Evolutionary conservation across 164 flowering plant species (phyloP), one percentile per base, ranked within the genome.

Genomic region (Tetrastigma voinierianum): DNA sequence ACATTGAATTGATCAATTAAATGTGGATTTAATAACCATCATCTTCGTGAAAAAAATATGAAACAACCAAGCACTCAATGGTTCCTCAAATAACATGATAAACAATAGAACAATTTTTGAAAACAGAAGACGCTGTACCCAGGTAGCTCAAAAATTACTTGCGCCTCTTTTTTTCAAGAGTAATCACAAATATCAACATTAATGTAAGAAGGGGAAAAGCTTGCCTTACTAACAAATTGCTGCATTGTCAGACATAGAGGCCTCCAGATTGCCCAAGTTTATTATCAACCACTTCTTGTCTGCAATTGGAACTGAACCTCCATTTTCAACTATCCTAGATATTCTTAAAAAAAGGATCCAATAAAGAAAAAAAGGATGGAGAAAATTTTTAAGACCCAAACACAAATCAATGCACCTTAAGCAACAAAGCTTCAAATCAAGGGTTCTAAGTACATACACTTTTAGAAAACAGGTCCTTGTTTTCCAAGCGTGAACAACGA

Each of bases 311-410:
- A 92, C 57, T 56, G 70, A 57, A 69, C 75, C 82, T 58, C 97
- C 96, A 72, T 59, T 71, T 79, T 92, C 97, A 70, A 75, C 81
- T 62, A 82, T 68, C 80, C 83, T 87, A 14, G 97, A 95, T 67
- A 95, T 87, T 77, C 81, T 82, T 67, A 95, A 72, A 76, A 95
- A 95, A 57, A 97, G 94, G 71, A 90, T 96, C 99, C 92, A 67
- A 15, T 61, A 32, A 20, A 64, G 56, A 45, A 49, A 55, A 57
- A 61, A 58, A 44, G 45, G 24, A 47, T 2, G 57, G 61, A 7
- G 7, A 13, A 18, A 46, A 64, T n/a, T n/a, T n/a, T 52, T 25
- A 45, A 61, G 43, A 20, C 1, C 9, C 15, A 62, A 61, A 24
- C 10, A 23, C n/a, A 47, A 51, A 18, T 32, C 46, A n/a, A 59